Conservation (phyloP, 148 eudicot genomes). For the Chenopodium formosanum region DNA sequence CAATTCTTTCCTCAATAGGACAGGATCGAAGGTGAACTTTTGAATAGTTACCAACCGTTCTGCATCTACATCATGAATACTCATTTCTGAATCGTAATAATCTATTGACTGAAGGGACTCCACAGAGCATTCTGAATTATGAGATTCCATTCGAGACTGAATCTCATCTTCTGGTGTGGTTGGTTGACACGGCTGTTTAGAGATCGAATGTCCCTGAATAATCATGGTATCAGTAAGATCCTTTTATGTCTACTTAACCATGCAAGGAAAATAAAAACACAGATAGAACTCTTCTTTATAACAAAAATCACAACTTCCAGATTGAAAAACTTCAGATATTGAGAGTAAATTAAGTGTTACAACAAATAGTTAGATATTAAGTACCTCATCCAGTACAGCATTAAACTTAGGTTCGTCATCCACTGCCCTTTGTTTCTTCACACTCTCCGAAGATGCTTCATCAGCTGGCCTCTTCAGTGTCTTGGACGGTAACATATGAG, state of each 20-base stretch:
- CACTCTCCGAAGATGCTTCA: background rate
- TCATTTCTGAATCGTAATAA: background rate
- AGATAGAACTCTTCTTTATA: background rate
- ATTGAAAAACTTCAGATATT: background rate
- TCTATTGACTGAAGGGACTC: background rate
- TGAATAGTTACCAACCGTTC: background rate
- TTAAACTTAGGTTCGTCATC: background rate
- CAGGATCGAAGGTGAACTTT: background rate
- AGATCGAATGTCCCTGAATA: background rate
- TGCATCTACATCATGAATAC: background rate
- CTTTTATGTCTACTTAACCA: background rate
- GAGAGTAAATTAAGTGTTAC: background rate
- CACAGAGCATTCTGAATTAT: background rate
- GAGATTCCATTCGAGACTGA: background rate
- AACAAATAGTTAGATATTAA: background rate
- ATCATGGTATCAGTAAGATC: background rate
- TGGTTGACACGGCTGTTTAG: background rate
- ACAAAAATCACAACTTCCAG: background rate
- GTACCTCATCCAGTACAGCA: background rate
- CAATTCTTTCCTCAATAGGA: background rate
- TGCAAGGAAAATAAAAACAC: background rate
- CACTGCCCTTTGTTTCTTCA: constrained; percentile 18
- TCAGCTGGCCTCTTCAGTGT: background rate
- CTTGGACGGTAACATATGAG: background rate
- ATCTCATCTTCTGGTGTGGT: background rate